phyloP scores from a whole-genome alignment of 1,284 basidiomycete species.

The Tilletia setariae region DNA sequence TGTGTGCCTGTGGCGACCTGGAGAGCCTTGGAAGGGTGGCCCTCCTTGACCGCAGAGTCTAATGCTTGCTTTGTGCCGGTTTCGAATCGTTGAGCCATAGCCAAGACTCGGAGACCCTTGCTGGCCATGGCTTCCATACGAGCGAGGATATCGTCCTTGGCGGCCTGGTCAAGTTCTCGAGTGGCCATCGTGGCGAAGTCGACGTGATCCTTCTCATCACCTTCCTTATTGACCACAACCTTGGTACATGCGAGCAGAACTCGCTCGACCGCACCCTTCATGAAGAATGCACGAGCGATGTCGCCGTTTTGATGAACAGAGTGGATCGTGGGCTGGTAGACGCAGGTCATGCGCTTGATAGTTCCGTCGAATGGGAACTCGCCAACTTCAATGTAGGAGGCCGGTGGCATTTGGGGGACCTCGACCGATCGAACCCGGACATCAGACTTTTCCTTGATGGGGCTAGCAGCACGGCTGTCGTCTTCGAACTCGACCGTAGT shows the following conservation, averaged over 20 bases:
- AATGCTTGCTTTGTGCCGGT: background rate
- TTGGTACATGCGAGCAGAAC: slow-evolving; percentile 44
- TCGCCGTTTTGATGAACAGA: slow-evolving; percentile 18
- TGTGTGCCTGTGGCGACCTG: slow-evolving; percentile 14
- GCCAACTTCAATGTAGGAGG: slow-evolving; percentile 25
- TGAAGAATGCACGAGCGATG: slow-evolving; percentile 33
- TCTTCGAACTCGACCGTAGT: background rate
- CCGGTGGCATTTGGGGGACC: slow-evolving; percentile 24
- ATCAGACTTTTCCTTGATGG: slow-evolving; percentile 8
- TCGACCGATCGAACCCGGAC: slow-evolving; percentile 23
- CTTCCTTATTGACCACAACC: background rate
- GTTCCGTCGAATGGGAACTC: slow-evolving; percentile 52
- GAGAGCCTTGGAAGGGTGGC: slow-evolving; percentile 22
- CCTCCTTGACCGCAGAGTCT: slow-evolving; percentile 31
- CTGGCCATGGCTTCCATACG: slow-evolving; percentile 50
- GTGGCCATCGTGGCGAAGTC: background rate
- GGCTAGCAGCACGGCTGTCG: background rate
- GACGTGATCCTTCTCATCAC: background rate
- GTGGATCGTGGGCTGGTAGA: slow-evolving; percentile 22
- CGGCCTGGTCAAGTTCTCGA: slow-evolving; percentile 32
- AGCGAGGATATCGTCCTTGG: slow-evolving; percentile 33
- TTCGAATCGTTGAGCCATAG: slow-evolving; percentile 43
- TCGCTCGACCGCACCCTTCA: slow-evolving; percentile 53
- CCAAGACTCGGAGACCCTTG: slow-evolving; percentile 49
- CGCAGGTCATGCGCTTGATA: slow-evolving; percentile 50